Conservation (phyloP, 495 filamentous ascomycete species). For the Penicillium mononematosum region DNA sequence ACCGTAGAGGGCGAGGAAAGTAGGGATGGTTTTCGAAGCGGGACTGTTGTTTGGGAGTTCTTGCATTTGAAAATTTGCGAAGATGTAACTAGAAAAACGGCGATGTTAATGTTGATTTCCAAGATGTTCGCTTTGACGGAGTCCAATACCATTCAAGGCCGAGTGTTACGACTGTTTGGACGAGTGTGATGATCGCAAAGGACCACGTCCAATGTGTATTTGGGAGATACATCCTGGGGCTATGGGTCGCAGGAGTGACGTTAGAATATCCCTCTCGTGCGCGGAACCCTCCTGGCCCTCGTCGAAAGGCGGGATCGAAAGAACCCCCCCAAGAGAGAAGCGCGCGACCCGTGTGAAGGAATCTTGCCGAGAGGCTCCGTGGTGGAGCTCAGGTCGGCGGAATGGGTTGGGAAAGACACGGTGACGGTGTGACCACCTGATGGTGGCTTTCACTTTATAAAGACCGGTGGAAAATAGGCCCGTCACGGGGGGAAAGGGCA, state of each 20-base stretch:
- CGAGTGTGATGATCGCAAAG: conserved; percentile 69
- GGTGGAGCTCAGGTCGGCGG: conserved; percentile 40
- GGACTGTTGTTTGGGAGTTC: conserved; percentile 50
- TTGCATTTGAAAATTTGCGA: conserved; percentile 65
- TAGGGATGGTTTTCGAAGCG: conserved; percentile 67
- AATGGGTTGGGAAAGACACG: conserved; percentile 36
- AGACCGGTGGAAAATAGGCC: conserved; percentile 15
- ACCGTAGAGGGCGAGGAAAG: conserved; percentile 93
- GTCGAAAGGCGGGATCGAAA: conserved; percentile 52
- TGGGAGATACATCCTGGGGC: conserved; percentile 63
- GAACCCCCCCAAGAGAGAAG: conserved; percentile 66
- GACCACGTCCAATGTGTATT: conserved; percentile 84
- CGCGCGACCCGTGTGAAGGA: conserved; percentile 58
- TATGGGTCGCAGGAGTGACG: conserved; percentile 22
- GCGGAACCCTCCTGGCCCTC: conserved; percentile 50
- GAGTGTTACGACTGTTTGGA: conserved; percentile 77
- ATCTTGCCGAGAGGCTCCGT: conserved; percentile 56
- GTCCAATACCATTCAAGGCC: conserved; percentile 78
- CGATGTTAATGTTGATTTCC: conserved; percentile 2
- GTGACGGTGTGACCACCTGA: conserved; percentile 40
- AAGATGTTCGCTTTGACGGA: neutral
- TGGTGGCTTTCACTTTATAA: conserved; percentile 25
- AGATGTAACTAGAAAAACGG: conserved; percentile 38
- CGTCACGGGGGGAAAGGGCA: conserved; percentile 10
- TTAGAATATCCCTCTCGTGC: conserved; percentile 55